Conservation (phyloP, 2,329 filamentous ascomycete genomes). For the Fusarium tuaranense region DNA sequence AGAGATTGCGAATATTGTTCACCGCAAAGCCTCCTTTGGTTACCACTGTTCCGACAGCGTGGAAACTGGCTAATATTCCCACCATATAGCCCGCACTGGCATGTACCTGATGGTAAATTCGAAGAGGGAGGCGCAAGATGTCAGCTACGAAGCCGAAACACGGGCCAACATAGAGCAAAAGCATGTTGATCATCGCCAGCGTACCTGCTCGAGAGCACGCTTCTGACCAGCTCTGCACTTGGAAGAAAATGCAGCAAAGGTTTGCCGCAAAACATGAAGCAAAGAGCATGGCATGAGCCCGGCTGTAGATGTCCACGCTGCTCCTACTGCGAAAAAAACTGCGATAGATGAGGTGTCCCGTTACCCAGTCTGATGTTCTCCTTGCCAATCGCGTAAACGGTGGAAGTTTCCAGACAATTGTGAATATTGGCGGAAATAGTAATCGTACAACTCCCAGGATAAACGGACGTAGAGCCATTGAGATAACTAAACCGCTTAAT, state of each 20-base stretch:
- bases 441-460: neutral
- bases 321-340: conserved; percentile 1
- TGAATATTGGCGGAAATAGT: neutral
- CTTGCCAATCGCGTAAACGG: neutral
- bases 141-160: conserved; percentile 13
- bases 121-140: conserved; percentile 10
- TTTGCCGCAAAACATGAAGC: conserved; percentile 9
- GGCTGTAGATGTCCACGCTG: conserved; percentile 12
- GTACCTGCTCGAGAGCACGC: conserved; percentile 11
- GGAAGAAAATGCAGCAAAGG: conserved; percentile 13
- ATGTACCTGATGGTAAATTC: conserved; percentile 8
- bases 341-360: neutral
- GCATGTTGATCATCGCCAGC: conserved; percentile 12
- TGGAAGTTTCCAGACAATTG: neutral
- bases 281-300: conserved; percentile 6
- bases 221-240: neutral
- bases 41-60: conserved; percentile 6
- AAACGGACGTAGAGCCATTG: neutral
- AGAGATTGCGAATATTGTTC: neutral
- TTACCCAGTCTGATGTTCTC: neutral
- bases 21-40: conserved; percentile 1
- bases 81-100: conserved; percentile 11
- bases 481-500: neutral
- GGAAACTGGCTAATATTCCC: conserved; percentile 7
- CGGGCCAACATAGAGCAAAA: conserved; percentile 14